Base-by-base conservation (phyloP, 192 early-diverging fungal genomes). In the Irineochytrium annulatum region DNA sequence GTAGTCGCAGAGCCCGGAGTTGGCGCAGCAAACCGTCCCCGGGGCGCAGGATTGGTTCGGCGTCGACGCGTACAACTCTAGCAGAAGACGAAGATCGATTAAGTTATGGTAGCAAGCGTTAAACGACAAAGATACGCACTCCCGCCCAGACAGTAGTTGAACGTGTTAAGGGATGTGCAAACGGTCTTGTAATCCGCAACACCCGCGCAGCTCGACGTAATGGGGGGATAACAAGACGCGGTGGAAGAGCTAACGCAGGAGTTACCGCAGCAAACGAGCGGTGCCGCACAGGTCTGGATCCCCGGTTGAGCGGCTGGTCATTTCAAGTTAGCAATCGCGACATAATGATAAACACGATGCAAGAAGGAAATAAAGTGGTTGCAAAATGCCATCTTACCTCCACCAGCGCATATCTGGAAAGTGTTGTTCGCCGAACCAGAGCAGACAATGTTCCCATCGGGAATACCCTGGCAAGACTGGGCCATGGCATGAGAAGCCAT, bases 161-260 rank as follows among this genome's bases (percentile, higher is more conserved):
- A 49, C 13, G 8, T 49, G 6, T 49, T 8, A 5, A 8, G 46
- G 22, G 8, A 8, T 22, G 22, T 8, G 26, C 46, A 49, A 22
- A 49, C 46, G 26, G 46, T 49, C 46, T 49, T 8, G 46, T 49
- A 49, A 24, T 49, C 46, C 6, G 46, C 6, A 49, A 49, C 46
- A 17, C 46, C 46, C 26, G 13, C 5, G 46, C 46, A 49, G 22
- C 5, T 49, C 13, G 46, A 24, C 17, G 8, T 20, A 24, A 17
- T 17, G 11, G 46, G 46, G 11, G 46, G 46, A 24, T 22, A 49
- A 24, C 46, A 49, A 24, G 26, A 24, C 46, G 13, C 17, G 46
- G 13, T 24, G 17, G 46, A 49, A 22, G 46, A 24, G 8, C 26
- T 6, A 8, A 49, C 46, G 24, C 46, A 49, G 46, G 17, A 22